Evolutionary conservation across 257 asterid genomes (phyloP), one percentile per base, ranked within the genome.

Genomic region (Buddleja alternifolia): DNA sequence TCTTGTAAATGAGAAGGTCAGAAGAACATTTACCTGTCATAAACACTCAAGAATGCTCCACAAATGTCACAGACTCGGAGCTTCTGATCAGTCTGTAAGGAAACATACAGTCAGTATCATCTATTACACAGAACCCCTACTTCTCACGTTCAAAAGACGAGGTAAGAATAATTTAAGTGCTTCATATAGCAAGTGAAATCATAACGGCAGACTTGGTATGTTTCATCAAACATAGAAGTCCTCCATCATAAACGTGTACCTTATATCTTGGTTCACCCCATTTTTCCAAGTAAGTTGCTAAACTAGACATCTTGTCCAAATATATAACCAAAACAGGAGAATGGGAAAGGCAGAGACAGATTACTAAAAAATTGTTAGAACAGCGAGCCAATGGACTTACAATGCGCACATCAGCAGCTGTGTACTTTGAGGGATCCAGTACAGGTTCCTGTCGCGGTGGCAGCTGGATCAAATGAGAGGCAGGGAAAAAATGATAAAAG

Each of bases 11-110:
- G 56, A 46, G 42, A 63, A 25, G 74, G 25, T 20, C 25, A 42
- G 66, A 54, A 60, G 36, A 79, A 48, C 54, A 58, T 72, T 67
- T 75, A 90, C 97, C 95, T 90, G 88, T 90, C 97, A 84, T 90
- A 90, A 66, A 90, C 90, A 70, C 90, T 82, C 86, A 92, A 77
- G 82, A 92, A 92, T 57, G 98, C 98, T 71, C 98, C 98, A 79
- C 98, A 92, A 53, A 89, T 93, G 93, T 93, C 99, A 71, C 99
- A 91, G 60, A 93, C 97, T 53, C 99, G 99, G 60, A 93, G 96
- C 85, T 93, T 93, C 77, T 93, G 99, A 85, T 93, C 97, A 67
- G 97, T 93, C 97, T 93, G 67, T 36, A 55, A 60, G 52, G n/a
- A 60, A 56, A 57, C 36, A 32, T 1, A 52, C 40, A 32, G 29